Evolutionary conservation across 2,329 filamentous ascomycete genomes (phyloP).

Genomic region (Penicillium sp.): DNA sequence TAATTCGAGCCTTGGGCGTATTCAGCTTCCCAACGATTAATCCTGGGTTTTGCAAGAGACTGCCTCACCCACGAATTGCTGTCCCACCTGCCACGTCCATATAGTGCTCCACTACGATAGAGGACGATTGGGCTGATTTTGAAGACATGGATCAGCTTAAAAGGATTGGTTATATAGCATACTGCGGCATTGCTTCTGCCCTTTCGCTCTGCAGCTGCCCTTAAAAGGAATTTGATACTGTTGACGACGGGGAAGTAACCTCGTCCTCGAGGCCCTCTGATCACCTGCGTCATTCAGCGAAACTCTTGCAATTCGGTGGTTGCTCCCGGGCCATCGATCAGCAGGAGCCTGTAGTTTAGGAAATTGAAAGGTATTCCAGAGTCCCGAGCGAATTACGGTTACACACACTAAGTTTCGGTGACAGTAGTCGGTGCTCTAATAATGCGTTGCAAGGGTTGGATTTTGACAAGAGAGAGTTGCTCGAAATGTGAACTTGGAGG

Average conservation of each 20-base stretch:
- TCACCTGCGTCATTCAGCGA: constrained; percentile 2
- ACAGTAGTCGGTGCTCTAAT: not conserved
- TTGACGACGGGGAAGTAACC: not conserved
- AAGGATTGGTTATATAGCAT: constrained; percentile 1
- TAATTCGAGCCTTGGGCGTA: constrained; percentile 19
- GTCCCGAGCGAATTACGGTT: constrained; percentile 3
- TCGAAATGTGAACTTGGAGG: not conserved
- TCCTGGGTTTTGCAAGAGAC: constrained; percentile 9
- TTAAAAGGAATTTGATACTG: not conserved
- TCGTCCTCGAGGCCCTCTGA: not conserved
- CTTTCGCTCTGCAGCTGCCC: constrained; percentile 10
- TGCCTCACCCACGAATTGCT: constrained; percentile 16
- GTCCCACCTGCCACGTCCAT: constrained; percentile 27
- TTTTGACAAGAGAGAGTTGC: not conserved
- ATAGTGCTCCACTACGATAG: constrained; percentile 20
- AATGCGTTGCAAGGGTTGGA: not conserved
- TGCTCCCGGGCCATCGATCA: constrained; percentile 6
- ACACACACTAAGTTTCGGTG: not conserved
- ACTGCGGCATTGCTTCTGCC: not conserved
- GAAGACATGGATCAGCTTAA: constrained; percentile 14
- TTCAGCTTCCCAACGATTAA: constrained; percentile 5
- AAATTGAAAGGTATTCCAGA: not conserved
- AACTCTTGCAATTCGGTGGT: not conserved
- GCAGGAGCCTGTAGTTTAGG: not conserved
- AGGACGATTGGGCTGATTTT: constrained; percentile 14